These are phyloP conservation scores for Vitis cinerea DNA, from an alignment of 164 flowering plant species.

Conservation along the genomic window DNA sequence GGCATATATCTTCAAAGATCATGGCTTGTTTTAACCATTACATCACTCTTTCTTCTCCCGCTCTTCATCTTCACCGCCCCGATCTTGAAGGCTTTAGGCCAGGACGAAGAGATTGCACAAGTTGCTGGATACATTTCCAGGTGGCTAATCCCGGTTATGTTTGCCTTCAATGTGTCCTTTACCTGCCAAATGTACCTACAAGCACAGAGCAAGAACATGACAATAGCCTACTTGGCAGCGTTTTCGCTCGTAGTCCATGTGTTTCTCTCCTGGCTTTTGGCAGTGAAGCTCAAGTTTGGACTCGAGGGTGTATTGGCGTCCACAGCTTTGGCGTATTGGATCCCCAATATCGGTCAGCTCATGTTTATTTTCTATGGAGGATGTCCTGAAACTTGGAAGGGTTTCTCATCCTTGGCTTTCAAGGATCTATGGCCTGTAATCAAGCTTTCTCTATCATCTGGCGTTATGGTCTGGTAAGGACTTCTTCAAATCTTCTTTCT, in stretches of 20 bases:
- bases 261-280: constrained; percentile 46
- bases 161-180: constrained; percentile 33
- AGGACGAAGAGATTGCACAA: constrained; percentile 30
- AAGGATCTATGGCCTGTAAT: constrained; percentile 53
- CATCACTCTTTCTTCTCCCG: constrained; percentile 39
- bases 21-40: constrained; percentile 40
- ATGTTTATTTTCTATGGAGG: constrained; percentile 33
- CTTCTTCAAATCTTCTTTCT: neutral
- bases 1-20: constrained; percentile 69
- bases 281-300: constrained; percentile 29
- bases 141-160: constrained; percentile 42
- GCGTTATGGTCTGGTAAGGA: constrained; percentile 62
- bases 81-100: constrained; percentile 43
- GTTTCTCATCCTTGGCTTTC: constrained; percentile 53
- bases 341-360: constrained; percentile 44
- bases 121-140: constrained; percentile 31
- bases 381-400: constrained; percentile 61
- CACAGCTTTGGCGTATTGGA: constrained; percentile 41
- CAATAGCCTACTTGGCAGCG: constrained; percentile 46
- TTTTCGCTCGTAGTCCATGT: constrained; percentile 33
- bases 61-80: constrained; percentile 42
- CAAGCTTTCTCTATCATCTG: constrained; percentile 65
- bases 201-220: constrained; percentile 53
- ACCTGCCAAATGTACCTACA: constrained; percentile 58
- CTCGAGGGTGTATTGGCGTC: constrained; percentile 46